Conservation (phyloP, 148 eudicot genomes). For the Rheum nobile region DNA sequence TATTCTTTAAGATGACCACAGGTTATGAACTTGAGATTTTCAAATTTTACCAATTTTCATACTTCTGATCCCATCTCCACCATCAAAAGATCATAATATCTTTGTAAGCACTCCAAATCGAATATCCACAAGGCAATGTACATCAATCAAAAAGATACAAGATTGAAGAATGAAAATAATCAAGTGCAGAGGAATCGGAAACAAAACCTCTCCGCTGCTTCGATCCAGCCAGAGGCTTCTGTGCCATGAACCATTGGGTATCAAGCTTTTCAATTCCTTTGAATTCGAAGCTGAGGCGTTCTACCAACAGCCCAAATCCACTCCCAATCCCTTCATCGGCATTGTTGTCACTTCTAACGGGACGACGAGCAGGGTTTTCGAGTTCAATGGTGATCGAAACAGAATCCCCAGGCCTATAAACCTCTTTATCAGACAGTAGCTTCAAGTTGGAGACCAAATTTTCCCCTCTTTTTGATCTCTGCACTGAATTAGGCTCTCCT, state of each 20-base stretch:
- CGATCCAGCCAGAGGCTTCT: constrained; percentile 35
- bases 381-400: constrained; percentile 49
- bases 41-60: neutral
- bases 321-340: constrained; percentile 7
- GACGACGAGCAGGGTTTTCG: constrained; percentile 25
- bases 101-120: neutral
- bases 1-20: neutral
- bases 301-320: constrained; percentile 40
- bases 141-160: neutral
- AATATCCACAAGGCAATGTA: neutral
- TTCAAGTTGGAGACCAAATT: constrained; percentile 35
- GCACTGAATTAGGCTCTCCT: constrained; percentile 15
- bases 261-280: constrained; percentile 82
- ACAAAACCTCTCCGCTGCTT: constrained; percentile 51
- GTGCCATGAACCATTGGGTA: constrained; percentile 72
- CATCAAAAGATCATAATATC: neutral
- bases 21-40: neutral
- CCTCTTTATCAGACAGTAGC: constrained; percentile 44
- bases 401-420: constrained; percentile 80
- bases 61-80: neutral
- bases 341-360: constrained; percentile 11
- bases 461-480: constrained; percentile 12
- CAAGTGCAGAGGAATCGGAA: neutral
- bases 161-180: neutral
- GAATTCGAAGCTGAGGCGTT: constrained; percentile 57